Base-by-base conservation (phyloP, 345 rosid species). In the Gossypium rotundifolium region DNA sequence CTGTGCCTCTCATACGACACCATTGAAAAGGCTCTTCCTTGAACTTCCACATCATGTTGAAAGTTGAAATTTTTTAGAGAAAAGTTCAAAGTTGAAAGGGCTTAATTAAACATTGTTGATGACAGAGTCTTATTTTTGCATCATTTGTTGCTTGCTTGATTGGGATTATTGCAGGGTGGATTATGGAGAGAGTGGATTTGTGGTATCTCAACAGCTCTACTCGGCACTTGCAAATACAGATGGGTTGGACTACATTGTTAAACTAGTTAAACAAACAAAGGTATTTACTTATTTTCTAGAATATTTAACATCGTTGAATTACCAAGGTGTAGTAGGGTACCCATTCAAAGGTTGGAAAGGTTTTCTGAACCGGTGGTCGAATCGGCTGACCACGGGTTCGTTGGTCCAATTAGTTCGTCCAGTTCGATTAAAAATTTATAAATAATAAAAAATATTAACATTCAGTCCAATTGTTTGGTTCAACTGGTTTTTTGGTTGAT, bases 161-260 rank as follows among this genome's bases (percentile, higher is more conserved):
- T 9, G 17, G 16, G 4, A 38, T 64, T 40, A 6, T 40, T 38
- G 45, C 81, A 83, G 85, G 77, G 55, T 77, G 59, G 46, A 67
- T n/a, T 83, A 73, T 65, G 77, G 58, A 60, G 74, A 44, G 3
- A 80, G 74, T 33, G 74, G 78, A 20, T 14, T 18, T 45, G 16
- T 57, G 1, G 77, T 82, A 16, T 79, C 59, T 57, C 74, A 38
- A 49, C 74, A 72, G 60, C 85, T 83, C 13, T 64, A 53, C 44
- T 75, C 74, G 16, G 52, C 49, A 1, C 82, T 80, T 51, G 23
- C 27, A 23, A 70, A 65, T 78, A 23, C 79, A 81, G 64, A 74
- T 54, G 80, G 79, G 82, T 12, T 80, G 84, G 86, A 80, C 75
- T 60, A 20, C 73, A 58, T 72, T 59, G 46, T 62, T 80, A 60